These are phyloP conservation scores for Sarcocystis neurona DNA, from an alignment of 169 alveolate species.

Conservation along the genomic window DNA sequence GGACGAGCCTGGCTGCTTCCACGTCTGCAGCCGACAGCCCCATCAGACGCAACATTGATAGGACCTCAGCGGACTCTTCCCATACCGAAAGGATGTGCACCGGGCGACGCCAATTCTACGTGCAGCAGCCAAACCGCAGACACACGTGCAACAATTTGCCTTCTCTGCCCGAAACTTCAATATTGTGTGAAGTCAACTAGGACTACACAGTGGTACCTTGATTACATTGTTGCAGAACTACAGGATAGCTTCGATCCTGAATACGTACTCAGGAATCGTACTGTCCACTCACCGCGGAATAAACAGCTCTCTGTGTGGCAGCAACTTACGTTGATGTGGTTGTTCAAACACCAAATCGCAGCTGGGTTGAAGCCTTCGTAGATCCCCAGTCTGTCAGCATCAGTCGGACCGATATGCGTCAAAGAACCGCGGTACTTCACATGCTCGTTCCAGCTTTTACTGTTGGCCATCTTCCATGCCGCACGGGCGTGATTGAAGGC, in stretches of 20 bases:
- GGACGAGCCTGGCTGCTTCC: not conserved
- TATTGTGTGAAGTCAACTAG: no score
- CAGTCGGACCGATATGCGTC: not conserved
- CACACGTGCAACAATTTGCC: no score
- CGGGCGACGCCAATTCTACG: constrained; percentile 31
- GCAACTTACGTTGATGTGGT: constrained; percentile 23
- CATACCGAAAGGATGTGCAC: constrained; percentile 12
- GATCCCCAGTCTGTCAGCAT: not conserved
- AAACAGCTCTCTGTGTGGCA: not conserved
- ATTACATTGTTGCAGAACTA: no score
- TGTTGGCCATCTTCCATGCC: constrained; percentile 5
- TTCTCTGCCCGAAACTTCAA: no score
- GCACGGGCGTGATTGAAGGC: not conserved
- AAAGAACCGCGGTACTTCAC: constrained; percentile 6
- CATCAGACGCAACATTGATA: not conserved
- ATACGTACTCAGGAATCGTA: no score
- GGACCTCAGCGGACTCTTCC: constrained; percentile 6
- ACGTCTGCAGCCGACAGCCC: not conserved
- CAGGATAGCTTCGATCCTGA: no score
- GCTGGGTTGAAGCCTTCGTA: constrained; percentile 41
- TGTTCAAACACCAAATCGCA: not conserved
- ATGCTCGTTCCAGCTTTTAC: constrained; percentile 8
- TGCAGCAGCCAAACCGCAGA: not conserved
- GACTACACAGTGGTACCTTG: no score
- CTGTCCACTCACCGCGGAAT: no score